Base-by-base conservation (phyloP, 345 rosid genomes). In the Linum trigynum region DNA sequence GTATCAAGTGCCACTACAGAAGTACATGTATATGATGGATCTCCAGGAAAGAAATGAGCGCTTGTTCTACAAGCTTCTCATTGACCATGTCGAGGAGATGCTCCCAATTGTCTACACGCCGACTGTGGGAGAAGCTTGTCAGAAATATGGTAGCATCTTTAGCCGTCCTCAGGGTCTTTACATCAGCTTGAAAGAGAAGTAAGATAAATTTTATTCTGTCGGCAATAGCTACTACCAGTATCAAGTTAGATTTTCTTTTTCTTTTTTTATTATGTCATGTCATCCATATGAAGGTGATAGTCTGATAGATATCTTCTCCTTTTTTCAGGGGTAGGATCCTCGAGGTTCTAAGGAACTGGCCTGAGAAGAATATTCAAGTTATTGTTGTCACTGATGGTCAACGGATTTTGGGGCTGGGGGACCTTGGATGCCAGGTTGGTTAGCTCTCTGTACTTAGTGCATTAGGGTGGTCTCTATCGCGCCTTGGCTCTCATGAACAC, bases 361-460 rank as follows among this genome's bases (percentile, higher is more conserved):
- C 96, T 14, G 89, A 86, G 82, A 90, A 80, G 78, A 86, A 84
- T 80, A 88, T 90, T 71, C 94, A 92, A 80, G 97, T 92, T 71
- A 90, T 92, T 75, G 97, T 92, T 65, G 97, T 92, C 67, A 92
- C 97, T 38, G 98, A 92, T 65, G 98, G 97, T 63, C 97, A 92
- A 81, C 84, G 98, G 68, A 92, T 92, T 74, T 72, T 92, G 73
- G 98, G 98, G 50, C 84, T 92, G 7, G 98, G 98, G 50, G 98
- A 92, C 76, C 96, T 92, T 70, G 98, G 98, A 35, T 92, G 97
- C 73, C 98, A 91, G 88, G 98, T 86, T 75, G 88, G 98, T 86
- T 75, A 57, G 65, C 6, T 56, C 14, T 59, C 39, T 7, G 39
- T n/a, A 4, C 7, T 39, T 62, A 23, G 65, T 43, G 5, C 12